Evolutionary conservation across 305 asterid genomes (phyloP), one percentile per base, ranked within the genome.

Genomic region (Coffea humblotiana): DNA sequence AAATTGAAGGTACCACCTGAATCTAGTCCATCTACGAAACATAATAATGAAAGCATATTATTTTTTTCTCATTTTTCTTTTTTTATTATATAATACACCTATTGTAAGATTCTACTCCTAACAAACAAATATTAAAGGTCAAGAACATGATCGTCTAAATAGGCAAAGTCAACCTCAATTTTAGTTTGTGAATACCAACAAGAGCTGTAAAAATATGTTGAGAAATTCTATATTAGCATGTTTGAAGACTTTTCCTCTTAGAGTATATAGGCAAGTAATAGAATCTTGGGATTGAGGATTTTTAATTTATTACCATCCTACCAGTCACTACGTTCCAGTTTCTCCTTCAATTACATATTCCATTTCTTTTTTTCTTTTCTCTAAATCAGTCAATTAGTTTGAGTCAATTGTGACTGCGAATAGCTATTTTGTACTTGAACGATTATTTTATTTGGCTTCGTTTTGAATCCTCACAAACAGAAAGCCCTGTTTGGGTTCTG

Each of bases 401-500:
- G 25, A 35, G 48, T 67, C 72, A 67, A 35, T 6, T 32, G 72
- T 2, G 72, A 67, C 25, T 67, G 72, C 16, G 8, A 1, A 32
- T 12, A 27, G 40, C 40, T 67, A 16, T 16, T 21, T 32, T 40
- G 11, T 0, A 4, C 0, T 19, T 37, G 3, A 40, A 18, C 29
- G 2, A 37, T 69, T 19, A 3, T 37, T 8, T 69, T 19, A 3
- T 37, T 8, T 8, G 37, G 73, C 15, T 18, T 19, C 8, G 6
- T 19, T 68, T 69, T 69, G 73, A 69, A 29, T 48, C 61, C 61
- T 1, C 13, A 3, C 56, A 11, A 0, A 48, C 49, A 61, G 15
- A n/a, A 72, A 48, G 63, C 63, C 76, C 61, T 14, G 12, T 48
- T 72, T 72, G 45, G 63, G 25, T 72, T 72, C 63, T 25, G 19